Evolutionary conservation across 2,329 filamentous ascomycete species (phyloP).

Genomic region (Volutella citrinella): DNA sequence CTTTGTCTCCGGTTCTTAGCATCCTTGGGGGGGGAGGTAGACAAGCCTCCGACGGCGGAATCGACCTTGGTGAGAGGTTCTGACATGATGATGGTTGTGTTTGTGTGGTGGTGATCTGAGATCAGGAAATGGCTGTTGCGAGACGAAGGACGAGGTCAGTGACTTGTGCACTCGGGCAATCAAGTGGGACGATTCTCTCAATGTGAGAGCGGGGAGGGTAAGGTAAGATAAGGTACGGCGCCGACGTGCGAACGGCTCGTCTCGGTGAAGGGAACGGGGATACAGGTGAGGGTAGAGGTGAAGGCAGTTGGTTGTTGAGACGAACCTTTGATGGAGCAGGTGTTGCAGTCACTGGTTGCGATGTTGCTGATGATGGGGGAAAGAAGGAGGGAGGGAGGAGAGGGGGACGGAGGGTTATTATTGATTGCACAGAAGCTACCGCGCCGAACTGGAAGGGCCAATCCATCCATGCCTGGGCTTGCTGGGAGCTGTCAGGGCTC

Average conservation of each 20-base stretch:
- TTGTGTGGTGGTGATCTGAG: too few species aligned
- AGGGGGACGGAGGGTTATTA: slow-evolving; percentile 32
- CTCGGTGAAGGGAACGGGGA: too few species aligned
- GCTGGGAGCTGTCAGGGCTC: too few species aligned
- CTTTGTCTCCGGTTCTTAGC: slow-evolving; percentile 63
- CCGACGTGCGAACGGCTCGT: too few species aligned
- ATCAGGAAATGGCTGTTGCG: too few species aligned
- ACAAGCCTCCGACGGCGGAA: slow-evolving; percentile 80
- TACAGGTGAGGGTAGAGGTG: slow-evolving; percentile 1
- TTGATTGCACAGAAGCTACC: slow-evolving; percentile 23
- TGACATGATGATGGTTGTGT: slow-evolving; percentile 30
- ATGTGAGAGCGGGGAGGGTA: too few species aligned
- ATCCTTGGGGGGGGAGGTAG: slow-evolving; percentile 65
- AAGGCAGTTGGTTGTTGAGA: too few species aligned
- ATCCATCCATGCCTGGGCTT: too few species aligned
- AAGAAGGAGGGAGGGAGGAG: slow-evolving; percentile 21
- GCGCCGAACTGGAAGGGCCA: slow-evolving; percentile 6
- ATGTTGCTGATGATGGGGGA: slow-evolving; percentile 25
- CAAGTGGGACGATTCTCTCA: too few species aligned
- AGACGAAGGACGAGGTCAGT: slow-evolving; percentile 20
- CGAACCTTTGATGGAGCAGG: slow-evolving; percentile 19
- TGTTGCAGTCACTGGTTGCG: slow-evolving; percentile 20
- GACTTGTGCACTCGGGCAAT: too few species aligned
- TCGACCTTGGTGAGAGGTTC: slow-evolving; percentile 81
- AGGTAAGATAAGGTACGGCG: too few species aligned